Conservation (phyloP, 768 basidiomycete genomes). For the Pleurotus citrinopileatus region DNA sequence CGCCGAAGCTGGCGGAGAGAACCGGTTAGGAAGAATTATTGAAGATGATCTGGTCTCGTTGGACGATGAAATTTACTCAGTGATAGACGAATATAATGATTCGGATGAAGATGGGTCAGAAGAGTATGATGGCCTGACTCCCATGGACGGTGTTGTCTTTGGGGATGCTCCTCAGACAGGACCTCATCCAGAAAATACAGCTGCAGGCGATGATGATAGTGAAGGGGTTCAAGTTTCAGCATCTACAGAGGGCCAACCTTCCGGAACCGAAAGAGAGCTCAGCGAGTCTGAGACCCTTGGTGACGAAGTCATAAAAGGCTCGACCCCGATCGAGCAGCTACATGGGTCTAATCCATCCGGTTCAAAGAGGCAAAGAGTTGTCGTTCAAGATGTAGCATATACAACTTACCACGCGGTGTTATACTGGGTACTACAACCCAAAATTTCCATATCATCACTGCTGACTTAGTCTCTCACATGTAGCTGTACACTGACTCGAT, state of each 20-base stretch:
- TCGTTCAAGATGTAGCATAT: conserved; percentile 51
- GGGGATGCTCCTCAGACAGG: too few relatives aligned
- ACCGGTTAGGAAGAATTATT: not conserved
- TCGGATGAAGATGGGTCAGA: conserved; percentile 40
- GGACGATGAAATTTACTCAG: conserved; percentile 16
- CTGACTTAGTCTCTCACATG: conserved; percentile 5
- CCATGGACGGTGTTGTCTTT: too few relatives aligned
- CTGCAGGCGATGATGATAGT: conserved; percentile 20
- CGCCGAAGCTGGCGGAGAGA: conserved; percentile 47
- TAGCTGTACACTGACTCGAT: conserved; percentile 86
- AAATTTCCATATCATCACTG: conserved; percentile 23
- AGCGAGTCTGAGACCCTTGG: not conserved
- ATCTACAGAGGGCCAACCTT: not conserved
- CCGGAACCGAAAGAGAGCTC: too few relatives aligned
- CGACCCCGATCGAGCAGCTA: conserved; percentile 21
- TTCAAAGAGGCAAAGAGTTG: conserved; percentile 25
- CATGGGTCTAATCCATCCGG: conserved; percentile 5
- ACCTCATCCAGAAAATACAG: too few relatives aligned
- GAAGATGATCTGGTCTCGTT: not conserved
- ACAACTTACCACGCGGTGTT: conserved; percentile 46
- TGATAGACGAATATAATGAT: conserved; percentile 50
- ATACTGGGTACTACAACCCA: too few relatives aligned
- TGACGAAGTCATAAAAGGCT: not conserved
- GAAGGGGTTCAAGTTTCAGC: not conserved
- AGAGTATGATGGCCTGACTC: not conserved